phyloP scores from a whole-genome alignment of 2,329 filamentous ascomycete genomes.

The Claviceps sp. region DNA sequence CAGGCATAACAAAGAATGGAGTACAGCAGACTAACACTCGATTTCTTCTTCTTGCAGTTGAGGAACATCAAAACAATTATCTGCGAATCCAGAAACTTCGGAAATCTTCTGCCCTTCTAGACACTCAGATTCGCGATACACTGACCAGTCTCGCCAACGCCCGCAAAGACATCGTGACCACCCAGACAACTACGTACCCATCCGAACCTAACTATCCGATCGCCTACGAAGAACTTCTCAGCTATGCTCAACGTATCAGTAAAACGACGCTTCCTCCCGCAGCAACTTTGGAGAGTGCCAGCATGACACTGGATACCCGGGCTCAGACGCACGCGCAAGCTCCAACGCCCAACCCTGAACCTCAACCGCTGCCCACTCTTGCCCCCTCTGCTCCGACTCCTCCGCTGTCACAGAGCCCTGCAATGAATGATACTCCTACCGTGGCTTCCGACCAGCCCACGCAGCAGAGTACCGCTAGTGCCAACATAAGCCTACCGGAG shows the following conservation, averaged over 20 bases:
- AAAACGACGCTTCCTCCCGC: constrained; percentile 64
- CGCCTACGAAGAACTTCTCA: constrained; percentile 59
- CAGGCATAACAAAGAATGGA: too few species aligned
- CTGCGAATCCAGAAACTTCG: constrained; percentile 56
- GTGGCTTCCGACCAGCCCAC: constrained; percentile 17
- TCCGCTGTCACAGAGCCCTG: constrained; percentile 22
- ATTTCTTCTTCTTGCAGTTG: constrained; percentile 33
- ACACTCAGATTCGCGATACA: constrained; percentile 59
- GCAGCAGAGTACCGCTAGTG: constrained; percentile 19
- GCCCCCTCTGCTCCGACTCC: constrained; percentile 21
- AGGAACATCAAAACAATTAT: constrained; percentile 63
- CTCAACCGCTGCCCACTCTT: constrained; percentile 16
- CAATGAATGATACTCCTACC: constrained; percentile 19
- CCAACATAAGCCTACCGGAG: constrained; percentile 32
- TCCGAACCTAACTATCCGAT: constrained; percentile 40
- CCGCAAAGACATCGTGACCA: constrained; percentile 57
- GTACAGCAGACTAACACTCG: background rate
- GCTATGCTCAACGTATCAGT: constrained; percentile 67
- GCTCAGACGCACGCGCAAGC: constrained; percentile 7
- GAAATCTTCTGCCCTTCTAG: constrained; percentile 48
- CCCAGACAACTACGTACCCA: constrained; percentile 43
- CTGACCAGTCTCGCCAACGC: constrained; percentile 56
- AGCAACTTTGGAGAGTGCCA: constrained; percentile 28
- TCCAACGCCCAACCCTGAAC: constrained; percentile 15
- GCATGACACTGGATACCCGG: constrained; percentile 16